Evolutionary conservation across 805 yeast species (phyloP), one percentile per base, ranked within the genome.

Genomic region (Candida methanosorbosa): DNA sequence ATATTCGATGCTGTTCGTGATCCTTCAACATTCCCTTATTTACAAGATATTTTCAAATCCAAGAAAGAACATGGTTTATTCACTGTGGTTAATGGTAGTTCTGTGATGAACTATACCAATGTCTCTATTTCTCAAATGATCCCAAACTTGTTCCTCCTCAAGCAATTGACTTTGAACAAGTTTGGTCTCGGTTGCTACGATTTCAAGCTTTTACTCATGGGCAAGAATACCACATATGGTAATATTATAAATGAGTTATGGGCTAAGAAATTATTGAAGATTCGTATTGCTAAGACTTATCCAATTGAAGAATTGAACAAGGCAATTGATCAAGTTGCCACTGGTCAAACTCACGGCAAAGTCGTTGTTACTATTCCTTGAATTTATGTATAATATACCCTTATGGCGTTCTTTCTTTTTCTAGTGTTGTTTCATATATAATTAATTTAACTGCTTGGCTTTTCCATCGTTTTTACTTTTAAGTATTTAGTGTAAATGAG

Each of bases 1-100:
- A 72, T 82, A 29, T 49, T 76, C 20, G 94, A 84, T 57, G 66
- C 79, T 35, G 74, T 72, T 34, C 88, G 94, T 26, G 72, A 70
- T 36, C 50, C 51, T 18, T 72, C 68, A 15, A 65, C 78, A 16
- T 63, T 75, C 35, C 51, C 61, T 3, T 52, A 64, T 11, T 60
- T 72, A 35, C 46, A 57, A 5, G 44, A 59, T 27, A 59, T 64
- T 16, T 56, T 81, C 41, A 70, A 72, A 43, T 65, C 71, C 25
- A 60, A 59, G 33, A 41, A 54, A 18, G 64, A 66, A 32, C 68
- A 73, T 11, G 66, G 77, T 6, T 59, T 63, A 22, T 81, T 68
- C 46, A 55, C 66, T 9, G 65, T 81, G 9, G 61, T 78, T 36
- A 66, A 58, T 12, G 94, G 94, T 26, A 82, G 79, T 44, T 37